These are phyloP conservation scores for Colletotrichum zoysiae DNA, from an alignment of 2,329 filamentous ascomycete species.

Conservation along the genomic window DNA sequence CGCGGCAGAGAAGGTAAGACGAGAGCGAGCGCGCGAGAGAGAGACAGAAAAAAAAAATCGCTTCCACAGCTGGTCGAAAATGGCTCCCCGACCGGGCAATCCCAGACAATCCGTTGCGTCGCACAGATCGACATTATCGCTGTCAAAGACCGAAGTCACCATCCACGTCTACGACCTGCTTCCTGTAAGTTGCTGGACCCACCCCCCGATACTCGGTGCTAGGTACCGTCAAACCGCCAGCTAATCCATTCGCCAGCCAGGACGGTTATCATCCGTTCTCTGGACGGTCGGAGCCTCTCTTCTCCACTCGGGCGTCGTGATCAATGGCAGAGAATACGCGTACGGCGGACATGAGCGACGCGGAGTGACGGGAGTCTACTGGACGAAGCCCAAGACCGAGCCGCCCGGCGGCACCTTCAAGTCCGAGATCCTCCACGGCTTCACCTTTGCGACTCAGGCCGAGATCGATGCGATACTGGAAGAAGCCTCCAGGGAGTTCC, in stretches of 20 bases:
- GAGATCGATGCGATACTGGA: conserved; percentile 80
- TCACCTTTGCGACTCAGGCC: conserved; percentile 75
- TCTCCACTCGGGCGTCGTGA: conserved; percentile 85
- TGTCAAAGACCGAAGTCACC: conserved; percentile 78
- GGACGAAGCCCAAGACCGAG: conserved; percentile 78
- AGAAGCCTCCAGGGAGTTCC: conserved; percentile 77
- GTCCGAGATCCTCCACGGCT: conserved; percentile 81
- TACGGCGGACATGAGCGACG: conserved; percentile 84
- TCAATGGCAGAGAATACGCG: conserved; percentile 84
- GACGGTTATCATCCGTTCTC: conserved; percentile 79
- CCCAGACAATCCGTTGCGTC: conserved; percentile 46
- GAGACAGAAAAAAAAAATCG: conserved; percentile 3
- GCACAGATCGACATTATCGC: conserved; percentile 75
- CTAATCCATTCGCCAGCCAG: conserved; percentile 64
- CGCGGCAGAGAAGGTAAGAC: background rate
- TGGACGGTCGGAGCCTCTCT: conserved; percentile 84
- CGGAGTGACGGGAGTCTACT: conserved; percentile 83
- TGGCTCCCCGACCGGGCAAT: conserved; percentile 39
- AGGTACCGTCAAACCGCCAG: conserved; percentile 7
- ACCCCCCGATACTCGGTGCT: conserved; percentile 6
- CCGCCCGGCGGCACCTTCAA: conserved; percentile 84
- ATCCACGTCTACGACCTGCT: conserved; percentile 86
- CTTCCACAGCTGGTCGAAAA: conserved; percentile 16
- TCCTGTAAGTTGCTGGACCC: conserved; percentile 63
- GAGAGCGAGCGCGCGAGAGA: background rate